These are phyloP conservation scores for Fusarium anthophilum DNA, from an alignment of 2,329 filamentous ascomycete genomes.

Conservation along the genomic window DNA sequence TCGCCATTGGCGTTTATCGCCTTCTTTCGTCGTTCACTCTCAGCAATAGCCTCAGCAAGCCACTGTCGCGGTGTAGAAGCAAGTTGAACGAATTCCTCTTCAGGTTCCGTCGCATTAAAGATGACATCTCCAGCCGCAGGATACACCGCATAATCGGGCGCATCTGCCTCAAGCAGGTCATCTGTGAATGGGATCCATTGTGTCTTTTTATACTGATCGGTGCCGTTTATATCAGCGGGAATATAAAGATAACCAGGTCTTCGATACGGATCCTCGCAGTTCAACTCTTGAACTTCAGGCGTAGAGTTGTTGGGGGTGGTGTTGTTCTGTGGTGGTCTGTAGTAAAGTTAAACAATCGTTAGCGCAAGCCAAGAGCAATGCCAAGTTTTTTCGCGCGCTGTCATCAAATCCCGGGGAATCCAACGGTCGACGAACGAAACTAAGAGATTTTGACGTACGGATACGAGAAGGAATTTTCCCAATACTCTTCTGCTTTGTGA, in stretches of 20 bases:
- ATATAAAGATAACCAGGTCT: slow-evolving; percentile 68
- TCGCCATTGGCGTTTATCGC: not conserved
- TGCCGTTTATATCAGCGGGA: slow-evolving; percentile 46
- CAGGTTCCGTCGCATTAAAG: slow-evolving; percentile 70
- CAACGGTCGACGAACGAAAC: not conserved
- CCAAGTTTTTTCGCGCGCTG: slow-evolving; percentile 11
- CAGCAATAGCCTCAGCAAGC: slow-evolving; percentile 22
- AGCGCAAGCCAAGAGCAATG: slow-evolving; percentile 15
- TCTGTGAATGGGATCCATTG: slow-evolving; percentile 32
- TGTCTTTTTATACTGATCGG: slow-evolving; percentile 70
- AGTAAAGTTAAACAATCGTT: slow-evolving; percentile 3
- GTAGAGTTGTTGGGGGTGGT: not conserved
- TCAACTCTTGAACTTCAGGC: not conserved
- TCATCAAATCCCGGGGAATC: not conserved
- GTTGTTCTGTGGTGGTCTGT: not conserved
- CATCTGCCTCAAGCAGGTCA: slow-evolving; percentile 68
- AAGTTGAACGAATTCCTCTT: slow-evolving; percentile 5
- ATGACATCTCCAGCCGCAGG: slow-evolving; percentile 59
- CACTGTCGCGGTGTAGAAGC: slow-evolving; percentile 31
- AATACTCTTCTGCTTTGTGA: slow-evolving; percentile 21
- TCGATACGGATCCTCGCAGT: slow-evolving; percentile 46
- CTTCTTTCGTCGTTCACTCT: slow-evolving; percentile 19
- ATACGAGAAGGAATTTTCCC: slow-evolving; percentile 12
- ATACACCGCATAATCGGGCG: slow-evolving; percentile 55
- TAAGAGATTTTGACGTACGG: slow-evolving; percentile 3